Conservation (phyloP, 495 filamentous ascomycete genomes). For the Neurospora intermedia region DNA sequence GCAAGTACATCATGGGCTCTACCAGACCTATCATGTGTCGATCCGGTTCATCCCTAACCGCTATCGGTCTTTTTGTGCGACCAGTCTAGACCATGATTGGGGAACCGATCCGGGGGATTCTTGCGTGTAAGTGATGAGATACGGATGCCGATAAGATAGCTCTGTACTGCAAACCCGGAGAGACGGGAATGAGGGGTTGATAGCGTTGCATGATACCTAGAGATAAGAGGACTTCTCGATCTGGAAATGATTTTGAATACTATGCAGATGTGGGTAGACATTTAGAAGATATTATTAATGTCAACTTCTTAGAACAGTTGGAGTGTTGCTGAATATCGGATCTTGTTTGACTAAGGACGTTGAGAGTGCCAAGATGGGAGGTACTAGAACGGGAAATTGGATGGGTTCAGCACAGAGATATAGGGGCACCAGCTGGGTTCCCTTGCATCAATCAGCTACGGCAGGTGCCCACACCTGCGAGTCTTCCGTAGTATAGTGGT, state of each 20-base stretch:
- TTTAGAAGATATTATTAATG: neutral
- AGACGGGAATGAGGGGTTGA: neutral
- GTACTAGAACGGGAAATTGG: neutral
- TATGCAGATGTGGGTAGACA: neutral
- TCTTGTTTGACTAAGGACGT: neutral
- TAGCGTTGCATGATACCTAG: neutral
- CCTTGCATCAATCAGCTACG: neutral
- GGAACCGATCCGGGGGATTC: neutral
- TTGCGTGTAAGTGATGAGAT: neutral
- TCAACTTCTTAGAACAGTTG: neutral
- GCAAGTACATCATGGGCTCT: neutral
- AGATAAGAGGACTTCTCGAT: neutral
- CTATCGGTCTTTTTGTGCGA: neutral
- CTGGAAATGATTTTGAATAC: neutral
- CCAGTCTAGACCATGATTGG: neutral
- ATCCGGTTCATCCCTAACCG: neutral
- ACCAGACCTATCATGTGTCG: neutral
- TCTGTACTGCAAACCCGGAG: neutral
- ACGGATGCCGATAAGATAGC: neutral
- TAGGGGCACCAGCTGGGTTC: neutral
- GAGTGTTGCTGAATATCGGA: neutral
- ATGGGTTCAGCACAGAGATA: neutral
- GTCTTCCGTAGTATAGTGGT: slow-evolving; percentile 12
- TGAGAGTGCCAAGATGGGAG: neutral
- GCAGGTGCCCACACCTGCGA: neutral